Evolutionary conservation across 2,329 filamentous ascomycete genomes (phyloP).

Genomic region (Phyllosticta citriasiana): DNA sequence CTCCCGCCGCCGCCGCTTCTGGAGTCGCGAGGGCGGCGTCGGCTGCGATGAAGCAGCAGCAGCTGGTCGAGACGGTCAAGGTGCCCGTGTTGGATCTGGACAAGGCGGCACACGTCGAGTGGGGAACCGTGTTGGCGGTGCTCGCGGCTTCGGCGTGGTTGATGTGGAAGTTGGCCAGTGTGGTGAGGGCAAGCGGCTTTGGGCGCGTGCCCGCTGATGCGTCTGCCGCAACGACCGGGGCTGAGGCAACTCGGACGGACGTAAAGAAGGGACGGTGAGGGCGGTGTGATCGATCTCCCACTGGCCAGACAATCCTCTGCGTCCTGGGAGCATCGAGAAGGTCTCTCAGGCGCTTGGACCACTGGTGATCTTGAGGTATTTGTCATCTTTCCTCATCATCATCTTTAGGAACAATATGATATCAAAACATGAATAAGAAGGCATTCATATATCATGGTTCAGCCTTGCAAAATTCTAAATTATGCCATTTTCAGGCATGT

Average conservation of each 20-base stretch:
- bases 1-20: conserved; percentile 17
- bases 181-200: not conserved
- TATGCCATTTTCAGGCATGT: no score
- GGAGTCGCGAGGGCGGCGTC: not conserved
- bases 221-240: not conserved
- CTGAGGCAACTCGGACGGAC: not conserved
- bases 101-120: conserved; percentile 28
- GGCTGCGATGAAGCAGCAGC: not conserved
- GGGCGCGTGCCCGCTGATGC: not conserved
- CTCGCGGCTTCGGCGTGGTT: conserved; percentile 36
- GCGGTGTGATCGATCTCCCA: not conserved
- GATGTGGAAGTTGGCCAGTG: conserved; percentile 28
- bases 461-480: no score
- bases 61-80: conserved; percentile 23
- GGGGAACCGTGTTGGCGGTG: conserved; percentile 34
- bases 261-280: not conserved
- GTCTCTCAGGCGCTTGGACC: not conserved
- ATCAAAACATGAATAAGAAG: no score
- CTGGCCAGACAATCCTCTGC: not conserved
- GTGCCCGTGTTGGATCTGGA: conserved; percentile 35
- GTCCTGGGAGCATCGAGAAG: not conserved
- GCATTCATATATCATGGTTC: no score
- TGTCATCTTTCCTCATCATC: no score
- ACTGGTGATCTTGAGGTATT: no score
- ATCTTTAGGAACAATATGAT: no score